phyloP scores from a whole-genome alignment of 139 green algal genomes.

The Micractinium conductrix region DNA sequence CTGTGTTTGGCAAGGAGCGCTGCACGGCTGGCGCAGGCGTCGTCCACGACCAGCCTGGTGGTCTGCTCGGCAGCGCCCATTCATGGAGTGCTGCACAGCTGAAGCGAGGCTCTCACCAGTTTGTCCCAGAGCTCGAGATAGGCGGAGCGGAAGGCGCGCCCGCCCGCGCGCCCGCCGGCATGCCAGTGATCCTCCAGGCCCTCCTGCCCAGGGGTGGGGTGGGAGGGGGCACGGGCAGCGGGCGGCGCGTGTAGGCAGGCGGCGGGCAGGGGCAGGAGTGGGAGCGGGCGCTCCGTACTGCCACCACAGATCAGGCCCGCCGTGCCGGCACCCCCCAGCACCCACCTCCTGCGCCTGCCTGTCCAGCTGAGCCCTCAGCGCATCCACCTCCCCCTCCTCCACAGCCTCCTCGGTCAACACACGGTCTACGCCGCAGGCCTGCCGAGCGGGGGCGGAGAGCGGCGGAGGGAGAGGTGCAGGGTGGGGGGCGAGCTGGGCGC shows the following conservation, averaged over 20 bases:
- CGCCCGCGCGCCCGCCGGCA: constrained; percentile 22
- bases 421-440: constrained; percentile 55
- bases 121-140: constrained; percentile 73
- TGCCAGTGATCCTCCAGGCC: constrained; percentile 60
- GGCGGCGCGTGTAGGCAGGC: neutral
- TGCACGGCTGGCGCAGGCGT: too few species aligned
- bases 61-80: too few species aligned
- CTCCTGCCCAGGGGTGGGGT: constrained; percentile 32
- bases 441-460: neutral
- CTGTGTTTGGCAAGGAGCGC: too few species aligned
- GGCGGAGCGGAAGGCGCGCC: constrained; percentile 38
- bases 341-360: constrained; percentile 30
- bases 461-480: too few species aligned
- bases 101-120: too few species aligned
- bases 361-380: constrained; percentile 53
- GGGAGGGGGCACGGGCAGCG: neutral
- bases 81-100: too few species aligned
- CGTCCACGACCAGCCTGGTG: too few species aligned
- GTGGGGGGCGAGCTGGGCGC: too few species aligned
- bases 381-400: constrained; percentile 72
- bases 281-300: too few species aligned
- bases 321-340: neutral
- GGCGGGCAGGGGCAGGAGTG: neutral
- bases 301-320: neutral
- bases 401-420: constrained; percentile 61